Conservation (phyloP, 495 filamentous ascomycete species). For the Geoglossum glabrum region DNA sequence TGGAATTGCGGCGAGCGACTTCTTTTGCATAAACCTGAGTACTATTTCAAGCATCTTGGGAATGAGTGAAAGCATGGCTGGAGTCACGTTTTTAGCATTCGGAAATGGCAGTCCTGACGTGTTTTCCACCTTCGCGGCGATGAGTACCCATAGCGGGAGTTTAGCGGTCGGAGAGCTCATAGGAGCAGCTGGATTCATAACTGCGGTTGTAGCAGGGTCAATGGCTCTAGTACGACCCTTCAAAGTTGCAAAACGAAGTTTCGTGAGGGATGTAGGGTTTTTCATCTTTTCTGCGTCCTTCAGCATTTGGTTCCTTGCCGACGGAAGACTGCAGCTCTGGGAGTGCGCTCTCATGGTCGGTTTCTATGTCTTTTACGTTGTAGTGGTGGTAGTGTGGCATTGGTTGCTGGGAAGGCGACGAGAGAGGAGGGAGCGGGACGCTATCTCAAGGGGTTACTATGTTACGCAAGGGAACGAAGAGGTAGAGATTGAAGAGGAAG, state of each 20-base stretch:
- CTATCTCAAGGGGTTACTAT: slow-evolving; percentile 53
- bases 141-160: slow-evolving; percentile 89
- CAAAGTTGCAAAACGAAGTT: slow-evolving; percentile 68
- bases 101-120: slow-evolving; percentile 99
- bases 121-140: slow-evolving; percentile 94
- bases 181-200: slow-evolving; percentile 90
- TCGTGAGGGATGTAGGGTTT: slow-evolving; percentile 82
- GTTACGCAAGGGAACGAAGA: slow-evolving; percentile 48
- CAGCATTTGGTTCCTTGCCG: slow-evolving; percentile 69
- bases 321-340: slow-evolving; percentile 70
- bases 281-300: slow-evolving; percentile 79
- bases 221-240: slow-evolving; percentile 94
- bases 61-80: slow-evolving; percentile 88
- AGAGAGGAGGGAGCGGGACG: slow-evolving; percentile 35
- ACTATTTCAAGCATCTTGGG: slow-evolving; percentile 75
- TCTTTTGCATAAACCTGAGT: slow-evolving; percentile 91
- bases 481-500: slow-evolving; percentile 35
- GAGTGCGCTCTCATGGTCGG: slow-evolving; percentile 81
- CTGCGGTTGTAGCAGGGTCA: slow-evolving; percentile 89
- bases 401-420: slow-evolving; percentile 50
- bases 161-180: slow-evolving; percentile 91
- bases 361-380: slow-evolving; percentile 82
- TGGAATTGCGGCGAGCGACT: slow-evolving; percentile 95
- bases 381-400: slow-evolving; percentile 80
- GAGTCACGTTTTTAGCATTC: slow-evolving; percentile 91